Conservation (phyloP, 1,139 yeast species). For the Geotrichum reessii region DNA sequence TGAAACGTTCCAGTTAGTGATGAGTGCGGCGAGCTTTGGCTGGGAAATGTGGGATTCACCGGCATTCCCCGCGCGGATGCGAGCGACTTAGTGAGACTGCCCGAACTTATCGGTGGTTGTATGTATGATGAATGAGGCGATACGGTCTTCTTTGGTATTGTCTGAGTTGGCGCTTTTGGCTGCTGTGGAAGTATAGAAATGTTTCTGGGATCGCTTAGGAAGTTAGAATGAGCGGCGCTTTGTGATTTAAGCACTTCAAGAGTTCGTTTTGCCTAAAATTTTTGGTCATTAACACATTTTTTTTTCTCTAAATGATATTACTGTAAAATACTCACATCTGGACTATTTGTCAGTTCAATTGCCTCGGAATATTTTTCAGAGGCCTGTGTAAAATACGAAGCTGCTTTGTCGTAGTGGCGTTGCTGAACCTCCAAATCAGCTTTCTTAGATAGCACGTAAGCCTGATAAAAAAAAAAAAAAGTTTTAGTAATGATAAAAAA, state of each 20-base stretch:
- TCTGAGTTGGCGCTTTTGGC: neutral
- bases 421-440: conserved; percentile 19
- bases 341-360: conserved; percentile 13
- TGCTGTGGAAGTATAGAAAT: conserved; percentile 12
- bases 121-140: conserved; percentile 10
- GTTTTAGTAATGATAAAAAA: neutral
- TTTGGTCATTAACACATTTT: neutral
- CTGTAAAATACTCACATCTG: conserved; percentile 12
- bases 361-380: conserved; percentile 17
- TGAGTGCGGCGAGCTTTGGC: conserved; percentile 1
- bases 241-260: conserved; percentile 16
- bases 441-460: conserved; percentile 16
- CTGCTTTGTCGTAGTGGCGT: conserved; percentile 19
- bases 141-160: conserved; percentile 1
- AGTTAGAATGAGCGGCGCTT: conserved; percentile 14
- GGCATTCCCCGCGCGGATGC: conserved; percentile 33
- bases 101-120: conserved; percentile 18
- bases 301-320: too few relatives aligned
- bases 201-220: conserved; percentile 15
- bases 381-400: conserved; percentile 16
- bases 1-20: conserved; percentile 1
- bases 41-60: neutral
- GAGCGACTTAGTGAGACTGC: conserved; percentile 26
- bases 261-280: conserved; percentile 16
- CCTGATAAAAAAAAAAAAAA: conserved; percentile 5